These are phyloP conservation scores for Boletus coccyginus DNA, from an alignment of 768 basidiomycete species.

Conservation along the genomic window DNA sequence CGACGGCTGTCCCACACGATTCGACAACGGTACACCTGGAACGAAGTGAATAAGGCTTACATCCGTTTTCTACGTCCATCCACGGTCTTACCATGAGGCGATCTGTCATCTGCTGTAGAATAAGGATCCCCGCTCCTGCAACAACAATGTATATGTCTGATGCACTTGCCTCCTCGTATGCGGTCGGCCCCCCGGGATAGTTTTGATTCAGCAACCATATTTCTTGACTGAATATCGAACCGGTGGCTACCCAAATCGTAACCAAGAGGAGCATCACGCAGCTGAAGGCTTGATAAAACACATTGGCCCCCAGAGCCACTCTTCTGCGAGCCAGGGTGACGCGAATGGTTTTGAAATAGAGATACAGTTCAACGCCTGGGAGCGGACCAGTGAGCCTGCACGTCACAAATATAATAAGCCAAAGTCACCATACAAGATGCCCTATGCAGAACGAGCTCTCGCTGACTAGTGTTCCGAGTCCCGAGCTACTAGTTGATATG, in stretches of 20 bases:
- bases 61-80: not conserved
- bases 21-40: conserved; percentile 29
- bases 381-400: too few relatives aligned
- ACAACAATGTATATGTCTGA: conserved; percentile 20
- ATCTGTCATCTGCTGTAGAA: conserved; percentile 32
- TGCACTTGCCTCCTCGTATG: conserved; percentile 20
- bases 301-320: not conserved
- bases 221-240: conserved; percentile 18
- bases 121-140: conserved; percentile 20
- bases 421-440: too few relatives aligned
- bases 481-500: too few relatives aligned
- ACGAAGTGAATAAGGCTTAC: not conserved
- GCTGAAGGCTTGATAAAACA: conserved; percentile 16
- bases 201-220: conserved; percentile 31
- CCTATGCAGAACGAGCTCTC: too few relatives aligned
- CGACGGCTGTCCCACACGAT: too few relatives aligned
- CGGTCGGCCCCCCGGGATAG: conserved; percentile 30
- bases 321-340: too few relatives aligned
- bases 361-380: too few relatives aligned
- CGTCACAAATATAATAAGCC: too few relatives aligned
- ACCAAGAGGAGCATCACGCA: conserved; percentile 1
- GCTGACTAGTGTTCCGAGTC: too few relatives aligned
- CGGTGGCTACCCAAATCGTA: too few relatives aligned
- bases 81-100: conserved; percentile 18
- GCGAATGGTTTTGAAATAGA: too few relatives aligned